These are phyloP conservation scores for Papiliotrema nemorosa DNA, from an alignment of 1,284 basidiomycete species.

Conservation along the genomic window DNA sequence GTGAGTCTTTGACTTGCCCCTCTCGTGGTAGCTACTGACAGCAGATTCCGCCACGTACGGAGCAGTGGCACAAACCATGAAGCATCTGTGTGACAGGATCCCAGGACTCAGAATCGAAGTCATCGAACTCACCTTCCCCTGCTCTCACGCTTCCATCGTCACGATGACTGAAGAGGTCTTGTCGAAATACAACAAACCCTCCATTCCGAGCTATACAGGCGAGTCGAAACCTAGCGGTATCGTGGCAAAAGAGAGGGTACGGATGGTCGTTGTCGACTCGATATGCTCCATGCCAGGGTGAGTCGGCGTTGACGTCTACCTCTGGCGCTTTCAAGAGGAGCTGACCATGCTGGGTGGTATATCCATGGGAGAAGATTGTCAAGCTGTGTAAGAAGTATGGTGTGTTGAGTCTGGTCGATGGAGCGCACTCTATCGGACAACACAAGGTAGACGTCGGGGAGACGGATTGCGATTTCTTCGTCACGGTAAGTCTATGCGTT, in stretches of 20 bases:
- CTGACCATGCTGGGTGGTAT: conserved; percentile 50
- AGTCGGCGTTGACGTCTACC: conserved; percentile 6
- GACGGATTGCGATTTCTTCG: conserved; percentile 66
- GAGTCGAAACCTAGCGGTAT: conserved; percentile 32
- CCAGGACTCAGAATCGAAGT: conserved; percentile 57
- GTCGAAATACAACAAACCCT: conserved; percentile 31
- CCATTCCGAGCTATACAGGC: conserved; percentile 26
- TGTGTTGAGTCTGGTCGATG: conserved; percentile 71
- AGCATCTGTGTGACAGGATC: conserved; percentile 60
- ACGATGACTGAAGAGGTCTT: conserved; percentile 54
- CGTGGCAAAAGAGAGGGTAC: conserved; percentile 31
- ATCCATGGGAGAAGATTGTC: conserved; percentile 79
- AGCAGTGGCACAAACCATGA: conserved; percentile 58
- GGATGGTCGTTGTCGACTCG: conserved; percentile 71
- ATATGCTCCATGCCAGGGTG: conserved; percentile 66
- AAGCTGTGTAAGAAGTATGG: conserved; percentile 65
- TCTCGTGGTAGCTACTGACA: background rate
- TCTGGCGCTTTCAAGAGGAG: background rate
- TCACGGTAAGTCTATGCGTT: conserved; percentile 2
- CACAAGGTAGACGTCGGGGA: conserved; percentile 57
- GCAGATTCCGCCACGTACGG: conserved; percentile 66
- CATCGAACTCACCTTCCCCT: conserved; percentile 62
- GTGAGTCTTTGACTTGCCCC: conserved; percentile 42
- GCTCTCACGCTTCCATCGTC: conserved; percentile 60
- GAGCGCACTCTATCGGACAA: conserved; percentile 74